Base-by-base conservation (phyloP, 2,329 filamentous ascomycete genomes). In the Arthrobotrys conoides region DNA sequence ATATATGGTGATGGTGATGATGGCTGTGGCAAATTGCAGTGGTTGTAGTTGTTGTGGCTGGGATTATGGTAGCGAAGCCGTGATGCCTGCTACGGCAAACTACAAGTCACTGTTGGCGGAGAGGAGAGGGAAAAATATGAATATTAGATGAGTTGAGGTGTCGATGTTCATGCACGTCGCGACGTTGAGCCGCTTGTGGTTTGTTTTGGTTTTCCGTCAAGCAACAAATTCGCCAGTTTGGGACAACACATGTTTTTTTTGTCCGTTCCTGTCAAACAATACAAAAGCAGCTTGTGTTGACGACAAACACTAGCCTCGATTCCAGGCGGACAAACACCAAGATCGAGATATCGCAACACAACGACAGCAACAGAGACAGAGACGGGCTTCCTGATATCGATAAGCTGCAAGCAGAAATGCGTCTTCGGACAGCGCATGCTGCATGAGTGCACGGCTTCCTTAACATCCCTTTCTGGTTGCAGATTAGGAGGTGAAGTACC, bases 191-290 rank as follows among this genome's bases (percentile, higher is more conserved):
- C 63, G 64, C 71, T 38, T 67, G 27, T 46, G 51, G 72, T 76
- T 76, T 76, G 72, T 76, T 76, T 76, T 76, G 66, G 66, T 76
- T 76, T 76, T 41, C n/a, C n/a, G 18, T 46, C 59, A 33, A 36
- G 27, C 44, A 55, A 55, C 33, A 61, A 41, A 61, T 44, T 44
- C 57, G 20, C 57, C 36, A n/a, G 1, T 61, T 61, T 44, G 57
- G 57, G 16, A n/a, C 57, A 61, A 61, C 57, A 61, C 57, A 44
- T 61, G 20, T 41, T 44, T 61, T 44, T 61, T 44, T 41, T 44
- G 22, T 33, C 57, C 12, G 16, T 61, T 61, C 36, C 6, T 36
- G 10, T 61, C 57, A 61, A 61, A 61, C 55, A 1, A 48, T 16
- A 22, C 69, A 30, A 30, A 30, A 3, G 6, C n/a, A n/a, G n/a